phyloP scores from a whole-genome alignment of 805 yeast species.

The Kuraishia borneana region DNA sequence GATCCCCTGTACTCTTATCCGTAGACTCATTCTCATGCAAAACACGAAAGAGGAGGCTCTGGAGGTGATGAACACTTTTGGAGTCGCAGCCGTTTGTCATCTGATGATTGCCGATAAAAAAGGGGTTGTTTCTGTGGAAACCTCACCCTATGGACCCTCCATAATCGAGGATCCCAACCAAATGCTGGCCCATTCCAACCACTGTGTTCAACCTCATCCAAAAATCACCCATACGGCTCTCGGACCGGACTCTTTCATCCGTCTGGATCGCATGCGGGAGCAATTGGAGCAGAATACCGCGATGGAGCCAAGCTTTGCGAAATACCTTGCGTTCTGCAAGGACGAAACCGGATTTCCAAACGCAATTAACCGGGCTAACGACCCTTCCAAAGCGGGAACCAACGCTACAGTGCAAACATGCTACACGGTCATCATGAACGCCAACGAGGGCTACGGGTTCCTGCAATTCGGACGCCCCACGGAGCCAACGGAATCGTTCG shows the following conservation, averaged over 20 bases:
- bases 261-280: slow-evolving; percentile 2
- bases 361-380: slow-evolving; percentile 4
- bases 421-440: slow-evolving; percentile 4
- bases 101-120: slow-evolving; percentile 4
- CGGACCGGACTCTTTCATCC: slow-evolving; percentile 1
- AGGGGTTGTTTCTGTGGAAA: slow-evolving; percentile 5
- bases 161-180: slow-evolving; percentile 1
- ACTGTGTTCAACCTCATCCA: slow-evolving; percentile 3
- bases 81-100: slow-evolving; percentile 5
- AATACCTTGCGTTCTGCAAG: slow-evolving; percentile 2
- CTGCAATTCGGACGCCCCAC: slow-evolving; percentile 5
- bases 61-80: slow-evolving; percentile 3
- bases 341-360: slow-evolving; percentile 5
- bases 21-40: slow-evolving; percentile 5
- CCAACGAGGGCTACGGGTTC: slow-evolving; percentile 1
- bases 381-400: slow-evolving; percentile 2
- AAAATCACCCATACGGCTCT: slow-evolving; percentile 1
- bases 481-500: neutral
- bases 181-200: slow-evolving; percentile 4
- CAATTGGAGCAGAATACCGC: neutral
- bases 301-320: neutral
- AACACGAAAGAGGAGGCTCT: slow-evolving; percentile 5
- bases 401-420: slow-evolving; percentile 3
- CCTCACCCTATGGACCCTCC: slow-evolving; percentile 4
- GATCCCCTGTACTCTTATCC: slow-evolving; percentile 5